Conservation (phyloP, 805 yeast species). For the Metschnikowia amazonensis region DNA sequence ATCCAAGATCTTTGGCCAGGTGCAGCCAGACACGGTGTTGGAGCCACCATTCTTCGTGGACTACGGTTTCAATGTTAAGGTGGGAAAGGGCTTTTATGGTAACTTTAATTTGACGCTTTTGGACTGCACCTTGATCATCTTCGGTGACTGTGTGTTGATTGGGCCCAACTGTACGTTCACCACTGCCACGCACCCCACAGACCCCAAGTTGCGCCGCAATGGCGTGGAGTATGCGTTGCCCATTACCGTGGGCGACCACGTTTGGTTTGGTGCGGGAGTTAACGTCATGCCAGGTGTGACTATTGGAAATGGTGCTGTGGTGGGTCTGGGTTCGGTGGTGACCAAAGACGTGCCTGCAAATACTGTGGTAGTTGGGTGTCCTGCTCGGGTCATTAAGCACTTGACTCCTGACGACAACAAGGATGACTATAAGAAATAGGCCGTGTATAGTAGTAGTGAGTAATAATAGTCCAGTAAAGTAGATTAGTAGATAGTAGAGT, state of each 20-base stretch:
- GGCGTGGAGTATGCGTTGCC: slow-evolving; percentile 55
- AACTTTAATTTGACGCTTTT: slow-evolving; percentile 55
- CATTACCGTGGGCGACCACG: slow-evolving; percentile 57
- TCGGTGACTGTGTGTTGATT: slow-evolving; percentile 56
- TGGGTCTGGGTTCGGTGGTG: slow-evolving; percentile 70
- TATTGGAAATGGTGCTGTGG: slow-evolving; percentile 56
- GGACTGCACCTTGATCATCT: slow-evolving; percentile 56
- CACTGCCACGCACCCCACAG: slow-evolving; percentile 65
- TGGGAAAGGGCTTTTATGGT: slow-evolving; percentile 58
- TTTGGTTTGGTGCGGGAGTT: slow-evolving; percentile 62
- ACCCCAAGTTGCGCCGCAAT: slow-evolving; percentile 39
- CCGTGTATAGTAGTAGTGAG: too few relatives aligned
- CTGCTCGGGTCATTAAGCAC: slow-evolving; percentile 46
- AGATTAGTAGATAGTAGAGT: too few relatives aligned
- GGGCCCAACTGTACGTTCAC: slow-evolving; percentile 62
- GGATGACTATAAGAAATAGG: slow-evolving; percentile 4
- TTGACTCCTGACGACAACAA: slow-evolving; percentile 21
- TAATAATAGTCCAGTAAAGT: too few relatives aligned
- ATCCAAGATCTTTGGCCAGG: slow-evolving; percentile 45
- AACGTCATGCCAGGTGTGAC: slow-evolving; percentile 61
- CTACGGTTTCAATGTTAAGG: slow-evolving; percentile 57
- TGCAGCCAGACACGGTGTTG: slow-evolving; percentile 37
- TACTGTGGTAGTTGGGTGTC: slow-evolving; percentile 60
- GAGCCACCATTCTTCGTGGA: slow-evolving; percentile 64
- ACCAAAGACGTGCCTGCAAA: slow-evolving; percentile 52